Percentiles rank a stretch among this genome's conserved stretches.
These are phyloP conservation scores for Hypoxylon sp. DNA, from an alignment of 2,329 filamentous ascomycete species.

Conservation along the genomic window DNA sequence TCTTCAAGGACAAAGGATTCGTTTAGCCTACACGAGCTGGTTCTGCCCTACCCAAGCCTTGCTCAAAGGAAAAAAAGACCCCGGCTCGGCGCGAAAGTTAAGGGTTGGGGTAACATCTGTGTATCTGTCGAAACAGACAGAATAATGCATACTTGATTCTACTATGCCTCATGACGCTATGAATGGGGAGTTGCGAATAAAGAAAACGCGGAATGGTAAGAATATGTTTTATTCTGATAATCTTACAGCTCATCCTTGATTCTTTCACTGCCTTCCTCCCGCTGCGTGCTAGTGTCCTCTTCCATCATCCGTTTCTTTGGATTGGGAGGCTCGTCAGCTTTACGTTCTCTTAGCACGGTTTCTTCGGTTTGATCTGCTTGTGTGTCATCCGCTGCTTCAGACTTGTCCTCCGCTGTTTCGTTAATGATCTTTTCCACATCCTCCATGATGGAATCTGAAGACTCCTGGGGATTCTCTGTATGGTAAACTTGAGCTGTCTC, in stretches of 20 bases:
- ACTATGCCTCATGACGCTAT: conserved; percentile 5
- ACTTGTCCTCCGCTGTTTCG: conserved; percentile 23
- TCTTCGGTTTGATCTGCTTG: conserved; percentile 41
- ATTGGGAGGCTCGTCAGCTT: conserved; percentile 38
- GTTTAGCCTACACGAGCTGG: conserved; percentile 19
- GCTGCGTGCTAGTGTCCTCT: conserved; percentile 36
- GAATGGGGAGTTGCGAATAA: conserved; percentile 17
- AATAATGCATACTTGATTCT: conserved; percentile 13
- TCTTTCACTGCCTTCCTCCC: conserved; percentile 41
- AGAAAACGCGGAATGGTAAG: conserved; percentile 18
- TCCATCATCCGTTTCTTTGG: conserved; percentile 45
- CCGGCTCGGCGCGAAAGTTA: conserved; percentile 2
- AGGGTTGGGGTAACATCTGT: conserved; percentile 18
- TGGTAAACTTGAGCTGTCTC: conserved; percentile 60
- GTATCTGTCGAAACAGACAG: conserved; percentile 34
- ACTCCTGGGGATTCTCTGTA: conserved; percentile 41
- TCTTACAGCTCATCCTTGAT: conserved; percentile 53
- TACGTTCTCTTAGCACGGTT: conserved; percentile 47
- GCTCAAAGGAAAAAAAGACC: conserved; percentile 15
- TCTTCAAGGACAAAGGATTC: conserved; percentile 30
- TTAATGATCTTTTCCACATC: conserved; percentile 65
- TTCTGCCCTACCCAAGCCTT: background rate
- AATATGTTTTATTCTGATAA: conserved; percentile 34
- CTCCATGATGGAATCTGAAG: conserved; percentile 54
- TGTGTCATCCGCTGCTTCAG: conserved; percentile 2